These are phyloP conservation scores for Schizochytrium sp. DNA, from an alignment of 108 stramenopile genomes.

Conservation along the genomic window DNA sequence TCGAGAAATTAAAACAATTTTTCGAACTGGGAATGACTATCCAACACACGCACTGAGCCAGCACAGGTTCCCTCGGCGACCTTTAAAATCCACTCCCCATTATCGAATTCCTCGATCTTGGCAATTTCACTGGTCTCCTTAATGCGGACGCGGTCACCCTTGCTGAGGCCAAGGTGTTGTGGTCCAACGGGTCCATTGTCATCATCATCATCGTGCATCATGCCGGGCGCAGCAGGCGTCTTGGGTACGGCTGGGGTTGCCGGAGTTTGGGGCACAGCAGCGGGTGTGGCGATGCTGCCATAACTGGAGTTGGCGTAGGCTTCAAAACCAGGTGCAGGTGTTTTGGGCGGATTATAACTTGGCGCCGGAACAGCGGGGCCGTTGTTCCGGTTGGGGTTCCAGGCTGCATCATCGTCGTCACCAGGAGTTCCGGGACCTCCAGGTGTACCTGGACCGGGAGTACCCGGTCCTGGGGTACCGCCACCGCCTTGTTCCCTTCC, in stretches of 20 bases:
- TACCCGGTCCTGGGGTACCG: slow-evolving; percentile 49
- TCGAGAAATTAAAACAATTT: not conserved
- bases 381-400: slow-evolving; percentile 37
- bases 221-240: not conserved
- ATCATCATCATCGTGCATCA: not conserved
- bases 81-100: slow-evolving; percentile 28
- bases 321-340: not conserved
- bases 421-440: slow-evolving; percentile 13
- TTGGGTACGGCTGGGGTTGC: slow-evolving; percentile 41
- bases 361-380: slow-evolving; percentile 12
- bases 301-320: slow-evolving; percentile 14
- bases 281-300: slow-evolving; percentile 25
- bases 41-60: not conserved
- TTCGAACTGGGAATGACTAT: slow-evolving; percentile 2
- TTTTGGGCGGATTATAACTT: slow-evolving; percentile 48
- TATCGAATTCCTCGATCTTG: slow-evolving; percentile 11
- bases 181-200: not conserved
- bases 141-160: slow-evolving; percentile 24
- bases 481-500: not conserved
- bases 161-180: not conserved
- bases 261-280: slow-evolving; percentile 39
- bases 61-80: slow-evolving; percentile 18
- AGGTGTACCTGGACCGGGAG: slow-evolving; percentile 19
- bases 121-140: slow-evolving; percentile 21
- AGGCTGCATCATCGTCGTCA: not conserved